Base-by-base conservation (phyloP, 257 asterid species). In the Nicotiana attenuata region DNA sequence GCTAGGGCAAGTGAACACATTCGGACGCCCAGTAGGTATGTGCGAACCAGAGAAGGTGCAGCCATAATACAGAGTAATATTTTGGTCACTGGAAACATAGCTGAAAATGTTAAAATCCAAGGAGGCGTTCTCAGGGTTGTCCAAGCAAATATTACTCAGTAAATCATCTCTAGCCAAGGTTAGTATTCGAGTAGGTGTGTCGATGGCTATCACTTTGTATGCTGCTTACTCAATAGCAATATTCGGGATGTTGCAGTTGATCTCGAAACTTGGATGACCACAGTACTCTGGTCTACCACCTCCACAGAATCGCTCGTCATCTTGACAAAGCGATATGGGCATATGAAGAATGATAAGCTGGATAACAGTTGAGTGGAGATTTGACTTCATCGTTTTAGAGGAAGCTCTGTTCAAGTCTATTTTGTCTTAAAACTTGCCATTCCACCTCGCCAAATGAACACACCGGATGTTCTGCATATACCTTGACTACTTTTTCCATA, bases 191-290 rank as follows among this genome's bases (percentile, higher is more conserved):
- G 6, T 24, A 0, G 10, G 0, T 64, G 1, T 5, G 4, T 85
- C 0, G 3, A 84, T 45, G 0, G 0, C 0, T 0, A 89, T 78
- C 77, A 92, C 85, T 1, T 82, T 77, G 56, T 90, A 91, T 19
- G 3, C 0, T 7, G n/a, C 5, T 1, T 91, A 80, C 7, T 83
- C 76, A 7, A 83, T 80, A 65, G 20, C 57, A n/a, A 92, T 69
- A 2, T 19, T 60, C 8, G 89, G 85, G 50, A 75, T 28, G 3
- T 8, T 22, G 81, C 98, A 94, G 8, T 0, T 57, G 50, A 94
- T 84, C 82, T 83, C 47, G 81, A 90, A 92, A 8, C 92, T 92
- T 0, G 92, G 92, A 33, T 80, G 53, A 17, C 97, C 94, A 33
- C 98, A 93, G 22, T 33, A 33, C 0, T 4, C 4, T 0, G 92